These are phyloP conservation scores for Aphanoascus verrucosus DNA, from an alignment of 2,329 filamentous ascomycete genomes.

Conservation along the genomic window DNA sequence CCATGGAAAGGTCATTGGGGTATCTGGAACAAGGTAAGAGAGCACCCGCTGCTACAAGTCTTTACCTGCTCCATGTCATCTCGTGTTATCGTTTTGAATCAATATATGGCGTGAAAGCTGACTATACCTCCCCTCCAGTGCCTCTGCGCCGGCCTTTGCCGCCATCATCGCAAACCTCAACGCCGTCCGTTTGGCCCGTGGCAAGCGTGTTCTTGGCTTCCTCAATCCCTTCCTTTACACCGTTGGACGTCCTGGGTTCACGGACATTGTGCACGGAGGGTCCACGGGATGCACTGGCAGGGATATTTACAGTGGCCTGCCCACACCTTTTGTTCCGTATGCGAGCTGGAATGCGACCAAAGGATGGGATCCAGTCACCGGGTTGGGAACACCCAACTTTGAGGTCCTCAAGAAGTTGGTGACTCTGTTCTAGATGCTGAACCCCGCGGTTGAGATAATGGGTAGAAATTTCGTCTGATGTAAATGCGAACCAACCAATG, in stretches of 20 bases:
- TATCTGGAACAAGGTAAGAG: slow-evolving; percentile 38
- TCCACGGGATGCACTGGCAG: slow-evolving; percentile 10
- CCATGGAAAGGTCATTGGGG: slow-evolving; percentile 26
- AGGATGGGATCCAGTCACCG: slow-evolving; percentile 44
- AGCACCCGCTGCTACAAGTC: not conserved
- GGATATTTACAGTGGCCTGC: slow-evolving; percentile 14
- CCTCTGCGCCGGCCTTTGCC: slow-evolving; percentile 53
- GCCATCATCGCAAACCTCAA: slow-evolving; percentile 56
- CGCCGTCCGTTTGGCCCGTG: slow-evolving; percentile 46
- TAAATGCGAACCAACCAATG: too few relatives aligned
- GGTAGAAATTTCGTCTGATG: not conserved
- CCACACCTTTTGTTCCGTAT: slow-evolving; percentile 27
- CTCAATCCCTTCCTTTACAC: slow-evolving; percentile 54
- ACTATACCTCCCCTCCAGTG: slow-evolving; percentile 25
- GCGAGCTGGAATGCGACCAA: slow-evolving; percentile 43
- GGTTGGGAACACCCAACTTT: slow-evolving; percentile 30
- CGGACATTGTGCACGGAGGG: slow-evolving; percentile 41
- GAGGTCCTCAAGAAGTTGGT: slow-evolving; percentile 11
- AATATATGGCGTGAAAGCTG: not conserved
- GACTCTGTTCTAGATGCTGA: not conserved
- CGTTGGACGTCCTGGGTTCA: slow-evolving; percentile 36
- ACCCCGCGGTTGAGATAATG: not conserved
- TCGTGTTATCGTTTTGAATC: not conserved
- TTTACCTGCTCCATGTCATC: not conserved
- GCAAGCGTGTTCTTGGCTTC: slow-evolving; percentile 47